phyloP scores from a whole-genome alignment of 2,329 filamentous ascomycete species.

The Trichoderma hamatum region DNA sequence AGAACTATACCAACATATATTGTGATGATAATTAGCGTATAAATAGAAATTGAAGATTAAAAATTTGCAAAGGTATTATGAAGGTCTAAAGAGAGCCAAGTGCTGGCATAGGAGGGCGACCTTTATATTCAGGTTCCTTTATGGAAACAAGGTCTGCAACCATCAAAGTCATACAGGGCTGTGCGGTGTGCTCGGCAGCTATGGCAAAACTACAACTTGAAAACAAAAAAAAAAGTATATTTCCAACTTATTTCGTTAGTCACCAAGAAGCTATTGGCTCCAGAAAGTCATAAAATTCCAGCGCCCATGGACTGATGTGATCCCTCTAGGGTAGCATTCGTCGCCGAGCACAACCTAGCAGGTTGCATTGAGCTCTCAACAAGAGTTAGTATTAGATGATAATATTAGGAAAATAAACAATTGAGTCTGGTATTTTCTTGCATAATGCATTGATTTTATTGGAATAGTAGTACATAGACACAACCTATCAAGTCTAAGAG shows the following conservation, averaged over 20 bases:
- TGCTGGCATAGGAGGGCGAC: background rate
- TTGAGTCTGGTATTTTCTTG: background rate
- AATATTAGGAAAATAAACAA: background rate
- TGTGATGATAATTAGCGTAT: background rate
- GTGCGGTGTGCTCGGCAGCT: background rate
- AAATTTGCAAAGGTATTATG: background rate
- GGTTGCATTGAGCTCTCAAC: background rate
- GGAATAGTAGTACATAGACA: background rate
- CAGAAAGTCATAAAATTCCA: background rate
- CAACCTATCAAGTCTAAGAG: background rate
- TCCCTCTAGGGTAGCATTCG: background rate
- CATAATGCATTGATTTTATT: background rate
- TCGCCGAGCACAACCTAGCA: background rate
- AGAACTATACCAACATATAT: background rate
- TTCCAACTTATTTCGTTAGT: background rate
- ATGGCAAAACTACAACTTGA: background rate
- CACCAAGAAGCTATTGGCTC: background rate
- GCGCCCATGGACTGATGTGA: background rate
- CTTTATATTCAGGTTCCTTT: background rate
- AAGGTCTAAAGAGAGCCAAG: background rate
- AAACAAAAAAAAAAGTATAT: background rate
- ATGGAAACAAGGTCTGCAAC: background rate
- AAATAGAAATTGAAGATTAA: background rate
- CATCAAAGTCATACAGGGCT: background rate
- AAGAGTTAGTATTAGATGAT: background rate